A percentile compares a stretch with the other conserved stretches of the same genome.
These are phyloP conservation scores for Diaporthe helianthi DNA, from an alignment of 2,329 filamentous ascomycete species.

Conservation along the genomic window DNA sequence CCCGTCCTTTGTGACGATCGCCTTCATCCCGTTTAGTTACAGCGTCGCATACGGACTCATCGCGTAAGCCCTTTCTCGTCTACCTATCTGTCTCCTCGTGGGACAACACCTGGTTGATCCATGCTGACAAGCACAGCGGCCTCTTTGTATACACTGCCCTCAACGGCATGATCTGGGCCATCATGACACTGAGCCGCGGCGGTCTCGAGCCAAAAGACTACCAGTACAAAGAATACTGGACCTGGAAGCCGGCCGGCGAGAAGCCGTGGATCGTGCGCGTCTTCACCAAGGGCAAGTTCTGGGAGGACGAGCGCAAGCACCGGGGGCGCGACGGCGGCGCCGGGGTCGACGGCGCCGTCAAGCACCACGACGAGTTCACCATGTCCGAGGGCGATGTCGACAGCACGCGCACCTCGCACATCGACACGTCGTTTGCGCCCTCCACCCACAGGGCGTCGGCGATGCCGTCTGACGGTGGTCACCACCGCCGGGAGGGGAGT, in stretches of 20 bases:
- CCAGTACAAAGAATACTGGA: slow-evolving; percentile 63
- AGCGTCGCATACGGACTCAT: slow-evolving; percentile 81
- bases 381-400: slow-evolving; percentile 32
- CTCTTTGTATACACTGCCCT: slow-evolving; percentile 61
- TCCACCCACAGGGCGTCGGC: slow-evolving; percentile 26
- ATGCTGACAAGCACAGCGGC: slow-evolving; percentile 46
- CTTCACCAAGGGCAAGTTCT: slow-evolving; percentile 40
- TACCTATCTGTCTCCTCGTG: not conserved
- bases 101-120: not conserved
- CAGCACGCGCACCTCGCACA: slow-evolving; percentile 26
- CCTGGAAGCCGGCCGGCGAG: slow-evolving; percentile 56
- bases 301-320: slow-evolving; percentile 37
- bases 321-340: slow-evolving; percentile 1
- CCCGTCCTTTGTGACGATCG: slow-evolving; percentile 77
- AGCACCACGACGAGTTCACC: slow-evolving; percentile 31
- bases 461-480: slow-evolving; percentile 6
- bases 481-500: slow-evolving; percentile 9
- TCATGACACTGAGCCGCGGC: slow-evolving; percentile 53
- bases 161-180: slow-evolving; percentile 54
- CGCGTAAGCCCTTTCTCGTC: slow-evolving; percentile 56
- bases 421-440: slow-evolving; percentile 28
- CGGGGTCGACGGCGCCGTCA: not conserved
- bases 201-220: slow-evolving; percentile 57
- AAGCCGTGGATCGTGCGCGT: slow-evolving; percentile 56
- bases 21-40: slow-evolving; percentile 80